These are phyloP conservation scores for Escovopsis sp. DNA, from an alignment of 2,329 filamentous ascomycete species.

Conservation along the genomic window DNA sequence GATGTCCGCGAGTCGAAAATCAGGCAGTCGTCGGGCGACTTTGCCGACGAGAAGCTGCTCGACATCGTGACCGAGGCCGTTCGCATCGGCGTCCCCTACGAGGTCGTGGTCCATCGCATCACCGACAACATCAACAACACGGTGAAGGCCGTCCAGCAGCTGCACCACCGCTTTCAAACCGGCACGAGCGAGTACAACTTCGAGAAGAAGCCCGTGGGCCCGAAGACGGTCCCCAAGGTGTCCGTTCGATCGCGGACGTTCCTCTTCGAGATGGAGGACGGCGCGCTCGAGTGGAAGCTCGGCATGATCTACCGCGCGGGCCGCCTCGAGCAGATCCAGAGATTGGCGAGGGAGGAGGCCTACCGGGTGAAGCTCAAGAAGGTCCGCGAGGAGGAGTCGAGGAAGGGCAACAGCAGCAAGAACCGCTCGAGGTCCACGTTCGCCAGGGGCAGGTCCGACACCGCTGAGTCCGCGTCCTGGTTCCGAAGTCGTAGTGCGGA, in stretches of 20 bases:
- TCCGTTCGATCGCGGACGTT: constrained; percentile 69
- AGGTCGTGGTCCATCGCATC: constrained; percentile 75
- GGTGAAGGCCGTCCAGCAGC: constrained; percentile 71
- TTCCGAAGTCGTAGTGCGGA: constrained; percentile 43
- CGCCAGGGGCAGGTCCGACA: constrained; percentile 19
- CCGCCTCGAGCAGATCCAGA: constrained; percentile 75
- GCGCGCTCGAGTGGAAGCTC: constrained; percentile 93
- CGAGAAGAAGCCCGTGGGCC: constrained; percentile 68
- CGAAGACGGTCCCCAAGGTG: constrained; percentile 75
- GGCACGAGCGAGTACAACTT: constrained; percentile 79
- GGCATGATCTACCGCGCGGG: constrained; percentile 87
- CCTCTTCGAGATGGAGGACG: constrained; percentile 86
- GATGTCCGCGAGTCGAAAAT: constrained; percentile 66
- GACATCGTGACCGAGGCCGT: constrained; percentile 78
- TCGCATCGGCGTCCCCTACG: constrained; percentile 76
- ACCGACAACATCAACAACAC: constrained; percentile 90
- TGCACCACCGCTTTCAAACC: constrained; percentile 86
- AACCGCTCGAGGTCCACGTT: constrained; percentile 39
- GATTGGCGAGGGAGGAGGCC: constrained; percentile 77
- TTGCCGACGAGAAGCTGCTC: constrained; percentile 63
- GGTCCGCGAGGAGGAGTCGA: constrained; percentile 54
- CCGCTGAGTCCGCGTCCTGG: constrained; percentile 16
- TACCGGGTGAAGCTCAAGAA: constrained; percentile 79
- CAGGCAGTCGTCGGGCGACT: constrained; percentile 42
- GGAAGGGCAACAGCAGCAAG: constrained; percentile 34